These are phyloP conservation scores for Phytophthora lateralis DNA, from an alignment of 352 stramenopile genomes.

Conservation along the genomic window DNA sequence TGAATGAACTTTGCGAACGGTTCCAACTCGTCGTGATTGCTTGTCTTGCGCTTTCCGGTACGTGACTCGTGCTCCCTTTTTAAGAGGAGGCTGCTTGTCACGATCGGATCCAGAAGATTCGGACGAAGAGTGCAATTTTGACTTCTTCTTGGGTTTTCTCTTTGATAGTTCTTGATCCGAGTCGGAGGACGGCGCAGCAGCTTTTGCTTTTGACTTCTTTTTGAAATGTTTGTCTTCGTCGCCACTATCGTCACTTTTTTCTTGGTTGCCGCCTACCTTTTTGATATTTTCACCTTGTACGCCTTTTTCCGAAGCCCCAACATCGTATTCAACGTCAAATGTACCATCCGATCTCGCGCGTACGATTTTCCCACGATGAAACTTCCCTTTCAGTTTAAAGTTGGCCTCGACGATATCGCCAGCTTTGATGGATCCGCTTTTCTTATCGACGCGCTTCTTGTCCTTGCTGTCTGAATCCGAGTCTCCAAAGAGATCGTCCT, in stretches of 20 bases:
- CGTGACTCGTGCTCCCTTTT: slow-evolving; percentile 44
- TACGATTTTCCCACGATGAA: slow-evolving; percentile 37
- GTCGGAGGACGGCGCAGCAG: slow-evolving; percentile 4
- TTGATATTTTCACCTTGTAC: slow-evolving; percentile 27
- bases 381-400: slow-evolving; percentile 47
- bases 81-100: slow-evolving; percentile 14
- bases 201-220: slow-evolving; percentile 7
- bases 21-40: slow-evolving; percentile 36
- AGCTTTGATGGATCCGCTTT: slow-evolving; percentile 21
- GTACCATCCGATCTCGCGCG: slow-evolving; percentile 32
- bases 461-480: slow-evolving; percentile 30
- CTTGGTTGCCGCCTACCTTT: slow-evolving; percentile 9
- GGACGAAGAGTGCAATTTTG: slow-evolving; percentile 19
- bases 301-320: slow-evolving; percentile 32
- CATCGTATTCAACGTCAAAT: slow-evolving; percentile 46
- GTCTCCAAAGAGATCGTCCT: slow-evolving; percentile 37
- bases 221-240: slow-evolving; percentile 2
- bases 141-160: slow-evolving; percentile 25
- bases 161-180: slow-evolving; percentile 16
- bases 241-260: slow-evolving; percentile 17
- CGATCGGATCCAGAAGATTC: slow-evolving; percentile 25
- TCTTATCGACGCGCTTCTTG: slow-evolving; percentile 1
- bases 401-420: slow-evolving; percentile 39
- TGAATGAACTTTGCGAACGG: slow-evolving; percentile 44
- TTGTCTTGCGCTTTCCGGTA: slow-evolving; percentile 40